phyloP scores from a whole-genome alignment of 2,329 filamentous ascomycete species.

The Penicillium griseofulvum region DNA sequence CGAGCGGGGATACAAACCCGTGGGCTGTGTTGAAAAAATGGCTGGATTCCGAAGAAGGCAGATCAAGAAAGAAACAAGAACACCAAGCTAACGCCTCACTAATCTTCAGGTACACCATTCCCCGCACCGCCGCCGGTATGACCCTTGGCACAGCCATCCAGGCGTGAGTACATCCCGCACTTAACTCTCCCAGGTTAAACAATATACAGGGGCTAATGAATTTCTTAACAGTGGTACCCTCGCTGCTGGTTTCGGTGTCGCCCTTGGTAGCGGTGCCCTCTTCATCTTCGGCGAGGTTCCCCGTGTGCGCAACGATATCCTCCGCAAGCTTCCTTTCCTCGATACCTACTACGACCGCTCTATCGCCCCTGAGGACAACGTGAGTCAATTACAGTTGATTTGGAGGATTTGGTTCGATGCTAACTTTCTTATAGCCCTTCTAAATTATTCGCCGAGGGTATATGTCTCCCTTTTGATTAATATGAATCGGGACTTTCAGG shows the following conservation, averaged over 20 bases:
- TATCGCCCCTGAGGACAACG: conserved; percentile 63
- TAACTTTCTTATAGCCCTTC: conserved; percentile 34
- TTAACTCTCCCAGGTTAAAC: not conserved
- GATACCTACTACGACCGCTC: conserved; percentile 57
- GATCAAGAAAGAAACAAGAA: not conserved
- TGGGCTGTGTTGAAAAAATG: not conserved
- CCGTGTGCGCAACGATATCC: conserved; percentile 60
- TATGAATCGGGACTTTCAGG: conserved; percentile 11
- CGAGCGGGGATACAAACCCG: not conserved
- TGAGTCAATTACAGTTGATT: conserved; percentile 27
- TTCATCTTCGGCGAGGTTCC: conserved; percentile 66
- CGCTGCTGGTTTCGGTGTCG: conserved; percentile 56
- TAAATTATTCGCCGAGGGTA: conserved; percentile 28
- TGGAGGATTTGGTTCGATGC: conserved; percentile 4
- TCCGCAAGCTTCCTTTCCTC: conserved; percentile 59
- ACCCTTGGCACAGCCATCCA: conserved; percentile 41
- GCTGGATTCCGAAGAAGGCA: not conserved
- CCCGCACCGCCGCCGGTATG: conserved; percentile 51
- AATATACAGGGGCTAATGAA: conserved; percentile 17
- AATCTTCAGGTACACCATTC: conserved; percentile 49
- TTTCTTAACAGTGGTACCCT: conserved; percentile 42
- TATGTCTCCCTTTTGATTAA: conserved; percentile 8
- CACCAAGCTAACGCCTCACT: conserved; percentile 2
- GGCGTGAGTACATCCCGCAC: conserved; percentile 43
- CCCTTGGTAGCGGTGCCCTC: conserved; percentile 58